Base-by-base conservation (phyloP, 1,284 basidiomycete species). In the Pseudozyma pruni region DNA sequence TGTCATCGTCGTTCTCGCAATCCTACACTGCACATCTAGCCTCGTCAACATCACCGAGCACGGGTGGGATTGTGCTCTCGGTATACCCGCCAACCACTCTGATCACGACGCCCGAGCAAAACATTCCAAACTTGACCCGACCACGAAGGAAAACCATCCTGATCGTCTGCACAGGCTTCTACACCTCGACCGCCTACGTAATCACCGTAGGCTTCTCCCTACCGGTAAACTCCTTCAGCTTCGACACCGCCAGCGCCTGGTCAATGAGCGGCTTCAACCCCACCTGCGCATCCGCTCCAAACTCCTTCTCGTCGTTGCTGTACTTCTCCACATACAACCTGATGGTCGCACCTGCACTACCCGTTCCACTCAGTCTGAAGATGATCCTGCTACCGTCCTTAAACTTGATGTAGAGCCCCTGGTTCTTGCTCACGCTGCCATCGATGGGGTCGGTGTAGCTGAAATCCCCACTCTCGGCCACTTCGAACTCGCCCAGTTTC, bases 381-480 rank as follows among this genome's bases (percentile, higher is more conserved):
- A 98, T 93, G 71, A 98, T 91, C 48, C 95, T 88, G 49, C 90
- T 91, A 19, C 94, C 95, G 82, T 98, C 95, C 32, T 86, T 85
- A 84, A 98, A 98, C 64, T 88, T 88, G 81, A 97, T 89, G 83
- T 94, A 91, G 78, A 98, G 90, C 7, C 96, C 96, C 84, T 98
- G 96, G 84, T 98, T 97, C 85, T 90, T 91, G 75, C 90, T 92
- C 47, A 98, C 89, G 49, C 91, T 93, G 53, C 89, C 87, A 83
- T 98, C 96, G 83, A 98, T 97, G 19, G 95, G 96, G 84, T 98
- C 96, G 39, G 90, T 96, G 87, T 98, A 98, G 80, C 90, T 88
- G 83, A 98, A 98, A 86, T 94, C 90, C 84, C 89, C 90, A 38
- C 90, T 86, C 29, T 89, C 87, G 22, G 88, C 87, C 66, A 98